phyloP scores from a whole-genome alignment of 192 early-diverging fungal genomes.

The Spinellus fusiger region DNA sequence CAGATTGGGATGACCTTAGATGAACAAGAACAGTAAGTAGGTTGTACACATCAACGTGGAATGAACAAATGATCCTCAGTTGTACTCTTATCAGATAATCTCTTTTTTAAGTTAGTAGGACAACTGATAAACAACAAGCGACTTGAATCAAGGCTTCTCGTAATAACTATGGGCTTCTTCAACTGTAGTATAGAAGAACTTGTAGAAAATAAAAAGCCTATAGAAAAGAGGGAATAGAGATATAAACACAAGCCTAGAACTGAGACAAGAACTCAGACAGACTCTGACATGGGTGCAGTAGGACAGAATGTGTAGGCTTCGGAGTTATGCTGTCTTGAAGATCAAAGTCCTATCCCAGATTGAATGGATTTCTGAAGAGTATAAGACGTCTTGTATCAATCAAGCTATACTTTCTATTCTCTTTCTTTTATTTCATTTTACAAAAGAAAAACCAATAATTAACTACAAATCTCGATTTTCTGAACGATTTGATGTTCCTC shows the following conservation, averaged over 20 bases:
- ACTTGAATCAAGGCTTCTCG: no score
- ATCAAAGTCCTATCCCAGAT: neutral
- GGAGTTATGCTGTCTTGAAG: neutral
- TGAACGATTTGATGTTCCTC: conserved; percentile 20
- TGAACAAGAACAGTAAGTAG: no score
- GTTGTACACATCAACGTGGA: no score
- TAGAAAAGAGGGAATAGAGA: neutral
- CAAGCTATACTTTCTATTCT: neutral
- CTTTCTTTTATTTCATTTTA: conserved; percentile 6
- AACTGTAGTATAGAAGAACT: neutral
- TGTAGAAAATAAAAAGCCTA: neutral
- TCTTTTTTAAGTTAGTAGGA: no score
- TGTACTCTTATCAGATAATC: no score
- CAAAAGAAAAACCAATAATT: neutral
- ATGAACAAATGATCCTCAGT: no score
- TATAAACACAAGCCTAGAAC: neutral
- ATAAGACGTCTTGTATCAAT: neutral
- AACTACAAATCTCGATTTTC: conserved; percentile 10
- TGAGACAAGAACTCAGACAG: neutral
- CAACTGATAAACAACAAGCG: no score
- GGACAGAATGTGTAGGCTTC: neutral
- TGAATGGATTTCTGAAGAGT: neutral
- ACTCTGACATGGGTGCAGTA: neutral
- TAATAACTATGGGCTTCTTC: neutral
- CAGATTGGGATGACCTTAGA: no score